Evolutionary conservation across 345 rosid genomes (phyloP).

Genomic region (Bruguiera sexangula): DNA sequence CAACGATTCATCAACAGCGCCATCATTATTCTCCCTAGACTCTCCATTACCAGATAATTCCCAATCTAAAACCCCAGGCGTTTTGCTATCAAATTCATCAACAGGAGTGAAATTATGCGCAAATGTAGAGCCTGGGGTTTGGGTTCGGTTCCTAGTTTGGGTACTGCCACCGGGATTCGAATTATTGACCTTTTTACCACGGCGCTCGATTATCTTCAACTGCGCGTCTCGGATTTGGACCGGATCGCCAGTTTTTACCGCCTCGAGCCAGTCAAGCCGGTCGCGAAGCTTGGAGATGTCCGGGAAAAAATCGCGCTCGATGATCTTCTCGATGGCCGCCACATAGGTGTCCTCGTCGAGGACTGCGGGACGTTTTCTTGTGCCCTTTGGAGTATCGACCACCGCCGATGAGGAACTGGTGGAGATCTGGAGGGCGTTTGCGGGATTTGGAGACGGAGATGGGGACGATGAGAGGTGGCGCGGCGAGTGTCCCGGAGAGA

Average conservation of each 20-base stretch:
- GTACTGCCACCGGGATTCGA: conserved; percentile 32
- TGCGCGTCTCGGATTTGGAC: conserved; percentile 92
- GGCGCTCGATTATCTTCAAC: conserved; percentile 89
- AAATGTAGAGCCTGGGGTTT: conserved; percentile 89
- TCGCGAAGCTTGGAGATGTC: conserved; percentile 91
- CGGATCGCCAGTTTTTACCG: conserved; percentile 75
- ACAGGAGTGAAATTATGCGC: conserved; percentile 69
- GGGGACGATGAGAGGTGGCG: conserved; percentile 68
- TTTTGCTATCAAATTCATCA: conserved; percentile 61
- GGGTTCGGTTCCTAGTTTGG: conserved; percentile 26
- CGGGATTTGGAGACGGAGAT: conserved; percentile 44
- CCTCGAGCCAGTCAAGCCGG: conserved; percentile 93
- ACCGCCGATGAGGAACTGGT: conserved; percentile 26
- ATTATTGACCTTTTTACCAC: conserved; percentile 45
- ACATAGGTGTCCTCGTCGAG: conserved; percentile 87
- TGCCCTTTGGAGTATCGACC: conserved; percentile 18
- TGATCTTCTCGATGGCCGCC: conserved; percentile 82
- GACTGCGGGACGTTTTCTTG: conserved; percentile 56
- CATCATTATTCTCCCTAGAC: conserved; percentile 32
- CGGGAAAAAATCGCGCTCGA: conserved; percentile 96
- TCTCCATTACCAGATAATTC: conserved; percentile 35
- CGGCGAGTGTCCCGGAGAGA: conserved; percentile 74
- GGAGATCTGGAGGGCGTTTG: conserved; percentile 27
- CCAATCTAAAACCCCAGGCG: conserved; percentile 40
- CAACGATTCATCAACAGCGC: conserved; percentile 49